These are phyloP conservation scores for Magnusiomyces ingens DNA, from an alignment of 1,139 yeast species.

Conservation along the genomic window DNA sequence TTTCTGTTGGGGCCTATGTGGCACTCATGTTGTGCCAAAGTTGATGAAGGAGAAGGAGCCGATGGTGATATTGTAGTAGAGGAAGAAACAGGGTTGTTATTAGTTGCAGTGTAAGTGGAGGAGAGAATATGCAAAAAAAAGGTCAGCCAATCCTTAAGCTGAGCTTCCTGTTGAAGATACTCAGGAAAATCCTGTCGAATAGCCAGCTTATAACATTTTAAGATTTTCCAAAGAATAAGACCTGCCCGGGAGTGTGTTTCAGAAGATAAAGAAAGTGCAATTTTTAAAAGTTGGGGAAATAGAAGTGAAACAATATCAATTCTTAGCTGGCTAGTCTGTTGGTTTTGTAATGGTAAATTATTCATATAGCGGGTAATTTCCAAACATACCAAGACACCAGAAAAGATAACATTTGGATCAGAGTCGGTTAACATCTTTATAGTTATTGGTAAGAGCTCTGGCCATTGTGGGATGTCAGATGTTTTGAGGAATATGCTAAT, in stretches of 20 bases:
- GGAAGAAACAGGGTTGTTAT: background rate
- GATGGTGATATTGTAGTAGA: background rate
- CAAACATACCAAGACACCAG: constrained; percentile 11
- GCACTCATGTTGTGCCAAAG: no score
- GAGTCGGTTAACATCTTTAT: constrained; percentile 13
- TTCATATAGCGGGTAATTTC: background rate
- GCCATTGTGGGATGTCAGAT: constrained; percentile 11
- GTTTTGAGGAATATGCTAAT: constrained; percentile 4
- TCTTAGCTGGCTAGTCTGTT: background rate
- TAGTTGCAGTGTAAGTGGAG: background rate
- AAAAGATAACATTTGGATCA: constrained; percentile 7
- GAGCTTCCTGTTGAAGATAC: constrained; percentile 10
- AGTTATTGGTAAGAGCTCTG: constrained; percentile 11
- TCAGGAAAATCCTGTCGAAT: constrained; percentile 7
- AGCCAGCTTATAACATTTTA: constrained; percentile 14
- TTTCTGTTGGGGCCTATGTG: no score
- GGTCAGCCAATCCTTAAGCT: constrained; percentile 13
- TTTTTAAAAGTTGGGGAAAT: constrained; percentile 12
- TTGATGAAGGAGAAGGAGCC: background rate
- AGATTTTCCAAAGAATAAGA: constrained; percentile 15
- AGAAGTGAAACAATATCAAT: constrained; percentile 5
- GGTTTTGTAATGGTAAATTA: background rate
- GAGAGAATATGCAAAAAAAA: constrained; percentile 9
- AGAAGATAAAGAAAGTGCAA: constrained; percentile 7
- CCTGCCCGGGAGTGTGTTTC: constrained; percentile 11